phyloP scores from a whole-genome alignment of 495 filamentous ascomycete genomes.

The Aspergillus sclerotiicarbonarius region DNA sequence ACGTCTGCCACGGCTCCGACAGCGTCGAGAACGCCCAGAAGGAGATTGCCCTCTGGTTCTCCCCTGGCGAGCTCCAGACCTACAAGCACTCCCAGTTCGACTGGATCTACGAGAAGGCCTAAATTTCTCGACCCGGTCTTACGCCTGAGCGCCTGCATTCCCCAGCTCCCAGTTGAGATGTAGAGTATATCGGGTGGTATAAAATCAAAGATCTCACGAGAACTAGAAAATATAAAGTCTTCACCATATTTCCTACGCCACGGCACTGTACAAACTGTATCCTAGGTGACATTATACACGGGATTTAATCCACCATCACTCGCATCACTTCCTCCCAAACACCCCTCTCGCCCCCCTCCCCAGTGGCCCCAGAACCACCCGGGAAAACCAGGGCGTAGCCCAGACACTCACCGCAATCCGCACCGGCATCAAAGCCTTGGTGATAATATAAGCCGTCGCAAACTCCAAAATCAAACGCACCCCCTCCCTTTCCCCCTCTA shows the following conservation, averaged over 20 bases:
- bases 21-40: slow-evolving; percentile 97
- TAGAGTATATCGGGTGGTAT: slow-evolving; percentile 25
- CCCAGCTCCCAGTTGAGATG: slow-evolving; percentile 14
- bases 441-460: slow-evolving; percentile 84
- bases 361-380: slow-evolving; percentile 54
- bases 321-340: slow-evolving; percentile 31
- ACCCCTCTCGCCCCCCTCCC: slow-evolving; percentile 34
- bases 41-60: slow-evolving; percentile 99
- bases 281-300: not conserved
- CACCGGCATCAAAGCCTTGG: slow-evolving; percentile 76
- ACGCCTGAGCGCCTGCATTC: slow-evolving; percentile 18
- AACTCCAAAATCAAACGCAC: slow-evolving; percentile 63
- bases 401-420: slow-evolving; percentile 75
- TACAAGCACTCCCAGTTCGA: slow-evolving; percentile 76
- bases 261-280: not conserved
- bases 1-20: slow-evolving; percentile 99
- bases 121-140: slow-evolving; percentile 34
- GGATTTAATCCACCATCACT: not conserved
- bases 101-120: slow-evolving; percentile 94
- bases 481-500: slow-evolving; percentile 28
- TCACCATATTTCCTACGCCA: slow-evolving; percentile 2
- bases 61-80: slow-evolving; percentile 71
- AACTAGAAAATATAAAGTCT: slow-evolving; percentile 29
- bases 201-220: slow-evolving; percentile 23
- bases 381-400: slow-evolving; percentile 94